Conservation (phyloP, 2,329 filamentous ascomycete species). For the Lachnellula hyalina region DNA sequence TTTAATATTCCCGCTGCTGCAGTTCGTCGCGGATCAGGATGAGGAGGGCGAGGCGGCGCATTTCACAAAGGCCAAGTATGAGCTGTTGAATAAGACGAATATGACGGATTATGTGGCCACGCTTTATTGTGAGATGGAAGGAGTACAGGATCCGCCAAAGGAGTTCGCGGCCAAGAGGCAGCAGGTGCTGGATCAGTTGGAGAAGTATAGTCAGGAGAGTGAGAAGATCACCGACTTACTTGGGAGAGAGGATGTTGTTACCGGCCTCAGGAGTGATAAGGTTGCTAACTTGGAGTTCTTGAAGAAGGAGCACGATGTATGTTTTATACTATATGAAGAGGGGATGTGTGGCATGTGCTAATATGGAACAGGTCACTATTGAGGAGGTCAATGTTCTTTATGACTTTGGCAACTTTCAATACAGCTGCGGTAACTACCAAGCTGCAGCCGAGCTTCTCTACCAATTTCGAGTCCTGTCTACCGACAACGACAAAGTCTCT, state of each 20-base stretch:
- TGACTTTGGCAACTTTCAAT: conserved; percentile 95
- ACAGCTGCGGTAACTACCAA: conserved; percentile 91
- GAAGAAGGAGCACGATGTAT: conserved; percentile 89
- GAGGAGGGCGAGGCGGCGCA: conserved; percentile 63
- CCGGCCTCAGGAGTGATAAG: conserved; percentile 91
- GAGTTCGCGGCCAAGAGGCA: conserved; percentile 89
- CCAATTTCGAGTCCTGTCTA: conserved; percentile 96
- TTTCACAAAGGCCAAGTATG: conserved; percentile 82
- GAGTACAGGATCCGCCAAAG: conserved; percentile 68
- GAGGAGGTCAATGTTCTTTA: conserved; percentile 96
- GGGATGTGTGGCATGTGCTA: conserved; percentile 6
- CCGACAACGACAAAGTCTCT: conserved; percentile 95
- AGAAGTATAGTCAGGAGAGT: conserved; percentile 81
- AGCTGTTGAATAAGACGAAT: conserved; percentile 93
- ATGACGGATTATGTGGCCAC: conserved; percentile 98
- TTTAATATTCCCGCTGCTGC: conserved; percentile 91
- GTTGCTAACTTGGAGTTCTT: conserved; percentile 97
- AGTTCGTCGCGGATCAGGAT: conserved; percentile 80
- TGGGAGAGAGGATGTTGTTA: conserved; percentile 83
- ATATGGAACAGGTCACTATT: conserved; percentile 60
- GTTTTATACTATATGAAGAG: conserved; percentile 27
- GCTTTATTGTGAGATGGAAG: conserved; percentile 84
- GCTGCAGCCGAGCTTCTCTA: conserved; percentile 90
- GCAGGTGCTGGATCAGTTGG: conserved; percentile 76
- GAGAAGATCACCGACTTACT: conserved; percentile 83